phyloP scores from a whole-genome alignment of 306 rosid genomes.

The Comarum palustre region DNA sequence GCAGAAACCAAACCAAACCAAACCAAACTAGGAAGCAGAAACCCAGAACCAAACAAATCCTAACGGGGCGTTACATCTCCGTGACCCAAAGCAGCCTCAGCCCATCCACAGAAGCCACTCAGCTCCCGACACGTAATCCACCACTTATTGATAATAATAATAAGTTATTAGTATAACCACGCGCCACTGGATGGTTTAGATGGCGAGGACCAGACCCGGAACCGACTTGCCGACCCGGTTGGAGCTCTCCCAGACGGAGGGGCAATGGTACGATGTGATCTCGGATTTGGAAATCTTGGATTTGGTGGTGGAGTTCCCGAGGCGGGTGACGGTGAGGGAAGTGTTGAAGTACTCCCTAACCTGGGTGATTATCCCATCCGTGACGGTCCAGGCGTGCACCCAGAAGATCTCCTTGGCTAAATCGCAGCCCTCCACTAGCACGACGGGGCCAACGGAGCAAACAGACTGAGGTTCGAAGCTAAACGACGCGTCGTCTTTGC shows the following conservation, averaged over 20 bases:
- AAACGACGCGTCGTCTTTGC: slow-evolving; percentile 37
- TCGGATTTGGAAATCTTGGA: slow-evolving; percentile 26
- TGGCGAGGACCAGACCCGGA: slow-evolving; percentile 87
- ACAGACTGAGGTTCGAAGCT: slow-evolving; percentile 54
- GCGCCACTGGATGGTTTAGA: slow-evolving; percentile 28
- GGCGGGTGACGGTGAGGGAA: slow-evolving; percentile 76
- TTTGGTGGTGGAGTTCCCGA: slow-evolving; percentile 32
- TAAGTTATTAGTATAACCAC: neutral
- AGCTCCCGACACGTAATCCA: slow-evolving; percentile 30
- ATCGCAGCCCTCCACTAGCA: slow-evolving; percentile 83
- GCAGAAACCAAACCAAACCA: too few relatives aligned
- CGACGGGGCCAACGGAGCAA: slow-evolving; percentile 58
- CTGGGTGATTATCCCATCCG: slow-evolving; percentile 84
- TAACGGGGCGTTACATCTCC: slow-evolving; percentile 34
- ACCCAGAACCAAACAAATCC: neutral
- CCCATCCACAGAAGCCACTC: slow-evolving; percentile 18
- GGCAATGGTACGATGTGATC: slow-evolving; percentile 53
- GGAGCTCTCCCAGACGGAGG: slow-evolving; percentile 90
- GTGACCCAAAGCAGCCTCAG: slow-evolving; percentile 3
- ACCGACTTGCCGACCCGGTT: slow-evolving; percentile 72
- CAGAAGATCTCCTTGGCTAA: slow-evolving; percentile 50
- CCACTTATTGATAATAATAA: slow-evolving; percentile 18
- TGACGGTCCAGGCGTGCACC: slow-evolving; percentile 87
- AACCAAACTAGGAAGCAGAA: too few relatives aligned
- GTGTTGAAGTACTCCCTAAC: slow-evolving; percentile 90